Conservation (phyloP, 257 asterid genomes). For the Anisodus tanguticus region DNA sequence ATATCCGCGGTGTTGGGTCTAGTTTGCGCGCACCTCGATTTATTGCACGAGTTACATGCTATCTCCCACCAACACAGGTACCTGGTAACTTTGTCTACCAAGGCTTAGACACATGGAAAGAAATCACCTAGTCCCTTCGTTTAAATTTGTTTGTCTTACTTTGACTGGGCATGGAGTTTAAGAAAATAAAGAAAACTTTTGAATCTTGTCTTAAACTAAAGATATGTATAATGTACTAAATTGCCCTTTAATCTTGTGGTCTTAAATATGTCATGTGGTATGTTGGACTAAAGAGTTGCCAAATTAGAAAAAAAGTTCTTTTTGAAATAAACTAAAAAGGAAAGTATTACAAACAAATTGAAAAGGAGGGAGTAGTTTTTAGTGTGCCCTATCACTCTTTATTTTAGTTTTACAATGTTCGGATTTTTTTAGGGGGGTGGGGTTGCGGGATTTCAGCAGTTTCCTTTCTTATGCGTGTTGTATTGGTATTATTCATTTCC, state of each 20-base stretch:
- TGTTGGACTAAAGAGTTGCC: neutral
- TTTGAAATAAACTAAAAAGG: neutral
- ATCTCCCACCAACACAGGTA: neutral
- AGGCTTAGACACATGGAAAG: neutral
- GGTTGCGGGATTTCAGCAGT: too few relatives aligned
- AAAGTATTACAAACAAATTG: neutral
- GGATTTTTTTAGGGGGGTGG: neutral
- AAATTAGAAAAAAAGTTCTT: neutral
- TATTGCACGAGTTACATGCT: neutral
- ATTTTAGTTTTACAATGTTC: neutral
- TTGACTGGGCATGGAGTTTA: neutral
- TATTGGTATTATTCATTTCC: neutral
- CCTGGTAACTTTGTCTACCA: neutral
- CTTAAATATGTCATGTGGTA: neutral
- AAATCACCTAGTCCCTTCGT: neutral
- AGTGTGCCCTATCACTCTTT: neutral
- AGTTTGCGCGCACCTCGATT: neutral
- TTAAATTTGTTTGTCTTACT: neutral
- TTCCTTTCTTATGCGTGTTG: slow-evolving; percentile 9
- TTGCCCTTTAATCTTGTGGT: neutral
- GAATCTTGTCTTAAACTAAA: neutral
- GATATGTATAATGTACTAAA: neutral
- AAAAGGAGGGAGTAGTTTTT: neutral
- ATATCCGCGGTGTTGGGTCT: neutral
- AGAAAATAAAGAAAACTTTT: neutral